phyloP scores from a whole-genome alignment of 2,329 filamentous ascomycete genomes.

The Orbilia blumenaviensis region DNA sequence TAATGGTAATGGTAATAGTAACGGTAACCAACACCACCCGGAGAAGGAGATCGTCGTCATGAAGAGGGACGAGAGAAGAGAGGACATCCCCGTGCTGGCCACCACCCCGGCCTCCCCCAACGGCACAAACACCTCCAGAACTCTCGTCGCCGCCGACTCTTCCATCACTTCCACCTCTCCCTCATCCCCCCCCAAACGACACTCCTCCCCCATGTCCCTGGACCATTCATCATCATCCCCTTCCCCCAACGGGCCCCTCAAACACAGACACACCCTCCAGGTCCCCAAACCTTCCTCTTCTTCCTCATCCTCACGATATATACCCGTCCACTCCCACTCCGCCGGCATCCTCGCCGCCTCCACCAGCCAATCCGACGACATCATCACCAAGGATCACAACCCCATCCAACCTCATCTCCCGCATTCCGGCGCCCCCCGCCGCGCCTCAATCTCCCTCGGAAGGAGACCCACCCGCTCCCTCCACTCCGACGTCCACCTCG shows the following conservation, averaged over 20 bases:
- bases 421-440: slow-evolving; percentile 64
- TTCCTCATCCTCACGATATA: slow-evolving; percentile 12
- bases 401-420: no score
- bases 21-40: no score
- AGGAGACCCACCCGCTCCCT: slow-evolving; percentile 84
- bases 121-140: slow-evolving; percentile 15
- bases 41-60: no score
- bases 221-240: slow-evolving; percentile 2
- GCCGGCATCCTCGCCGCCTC: slow-evolving; percentile 38
- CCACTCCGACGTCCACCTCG: slow-evolving; percentile 81
- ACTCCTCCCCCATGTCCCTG: slow-evolving; percentile 38
- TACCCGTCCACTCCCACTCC: slow-evolving; percentile 27
- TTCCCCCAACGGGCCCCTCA: slow-evolving; percentile 1
- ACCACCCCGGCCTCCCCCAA: slow-evolving; percentile 41
- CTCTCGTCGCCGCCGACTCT: slow-evolving; percentile 13
- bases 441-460: slow-evolving; percentile 83
- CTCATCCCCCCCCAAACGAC: slow-evolving; percentile 33
- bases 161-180: slow-evolving; percentile 11
- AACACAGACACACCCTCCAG: slow-evolving; percentile 58
- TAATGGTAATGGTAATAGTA: no score
- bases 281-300: slow-evolving; percentile 54
- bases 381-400: slow-evolving; percentile 81
- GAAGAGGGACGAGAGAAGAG: no score
- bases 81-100: slow-evolving; percentile 21
- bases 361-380: slow-evolving; percentile 58